phyloP scores from a whole-genome alignment of 495 filamentous ascomycete species.

The Bathelium albidoporum region DNA sequence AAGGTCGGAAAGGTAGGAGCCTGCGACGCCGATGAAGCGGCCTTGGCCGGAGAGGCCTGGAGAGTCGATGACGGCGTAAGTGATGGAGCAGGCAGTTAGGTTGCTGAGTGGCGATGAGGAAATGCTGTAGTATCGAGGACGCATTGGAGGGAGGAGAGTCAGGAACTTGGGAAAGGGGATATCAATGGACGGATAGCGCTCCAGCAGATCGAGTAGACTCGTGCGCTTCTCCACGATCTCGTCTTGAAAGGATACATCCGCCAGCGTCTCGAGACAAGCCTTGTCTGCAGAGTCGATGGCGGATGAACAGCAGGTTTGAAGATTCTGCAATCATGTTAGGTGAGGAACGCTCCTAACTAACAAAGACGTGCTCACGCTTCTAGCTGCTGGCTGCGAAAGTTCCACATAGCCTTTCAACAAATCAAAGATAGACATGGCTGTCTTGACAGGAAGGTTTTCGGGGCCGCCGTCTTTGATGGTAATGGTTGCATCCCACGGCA shows the following conservation, averaged over 20 bases:
- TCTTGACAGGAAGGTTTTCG: neutral
- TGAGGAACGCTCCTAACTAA: neutral
- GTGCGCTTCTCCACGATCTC: constrained; percentile 49
- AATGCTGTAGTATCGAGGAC: constrained; percentile 67
- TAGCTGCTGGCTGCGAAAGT: constrained; percentile 56
- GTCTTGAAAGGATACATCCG: constrained; percentile 31
- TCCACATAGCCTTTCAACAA: constrained; percentile 63
- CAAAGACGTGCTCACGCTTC: constrained; percentile 30
- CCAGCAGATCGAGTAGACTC: constrained; percentile 55
- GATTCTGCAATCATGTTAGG: neutral
- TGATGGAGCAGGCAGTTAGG: constrained; percentile 49
- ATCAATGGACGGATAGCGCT: constrained; percentile 43
- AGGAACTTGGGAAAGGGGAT: constrained; percentile 56
- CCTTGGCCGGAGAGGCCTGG: constrained; percentile 42
- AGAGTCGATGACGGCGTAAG: constrained; percentile 52
- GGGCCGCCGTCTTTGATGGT: constrained; percentile 27
- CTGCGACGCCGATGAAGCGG: constrained; percentile 24
- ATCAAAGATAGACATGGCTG: constrained; percentile 43
- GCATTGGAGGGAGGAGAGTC: constrained; percentile 62
- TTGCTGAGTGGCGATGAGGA: constrained; percentile 59
- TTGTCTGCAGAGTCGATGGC: neutral
- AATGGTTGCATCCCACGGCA: constrained; percentile 52
- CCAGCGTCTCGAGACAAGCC: neutral
- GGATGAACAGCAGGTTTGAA: neutral
- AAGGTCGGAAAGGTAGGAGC: constrained; percentile 32